Conservation (phyloP, 2,329 filamentous ascomycete genomes). For the Bipolaris victoriae region DNA sequence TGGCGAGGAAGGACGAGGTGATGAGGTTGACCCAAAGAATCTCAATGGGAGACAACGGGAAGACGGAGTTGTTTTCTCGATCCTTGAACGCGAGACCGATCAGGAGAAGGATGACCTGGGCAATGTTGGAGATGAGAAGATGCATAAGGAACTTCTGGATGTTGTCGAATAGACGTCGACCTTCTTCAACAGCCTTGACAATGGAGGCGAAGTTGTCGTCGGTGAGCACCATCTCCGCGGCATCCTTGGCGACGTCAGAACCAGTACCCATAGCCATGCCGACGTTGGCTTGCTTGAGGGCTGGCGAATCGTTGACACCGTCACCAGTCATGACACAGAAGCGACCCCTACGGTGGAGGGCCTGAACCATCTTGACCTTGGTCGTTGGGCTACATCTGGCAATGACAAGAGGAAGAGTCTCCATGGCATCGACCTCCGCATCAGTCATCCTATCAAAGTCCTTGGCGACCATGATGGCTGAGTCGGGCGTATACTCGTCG, state of each 20-base stretch:
- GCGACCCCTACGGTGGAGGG: constrained; percentile 45
- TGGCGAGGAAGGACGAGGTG: constrained; percentile 56
- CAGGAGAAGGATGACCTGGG: constrained; percentile 56
- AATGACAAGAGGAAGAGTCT: constrained; percentile 52
- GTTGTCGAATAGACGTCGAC: constrained; percentile 51
- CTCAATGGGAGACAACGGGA: constrained; percentile 55
- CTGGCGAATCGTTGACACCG: constrained; percentile 51
- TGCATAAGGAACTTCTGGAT: constrained; percentile 57
- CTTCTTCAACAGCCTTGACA: constrained; percentile 51
- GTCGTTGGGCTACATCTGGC: constrained; percentile 56
- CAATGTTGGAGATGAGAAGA: constrained; percentile 56
- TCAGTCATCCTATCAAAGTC: constrained; percentile 55
- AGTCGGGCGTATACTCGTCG: constrained; percentile 31
- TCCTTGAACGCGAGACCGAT: constrained; percentile 57
- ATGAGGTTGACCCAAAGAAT: constrained; percentile 58
- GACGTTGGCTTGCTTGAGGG: constrained; percentile 51
- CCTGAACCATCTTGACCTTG: constrained; percentile 57
- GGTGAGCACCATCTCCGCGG: constrained; percentile 50
- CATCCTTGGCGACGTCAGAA: constrained; percentile 51
- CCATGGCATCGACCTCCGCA: constrained; percentile 51
- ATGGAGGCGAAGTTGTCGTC: constrained; percentile 53
- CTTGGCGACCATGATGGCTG: constrained; percentile 52
- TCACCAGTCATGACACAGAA: constrained; percentile 55
- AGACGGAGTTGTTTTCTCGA: constrained; percentile 51
- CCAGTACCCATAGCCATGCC: constrained; percentile 53